Evolutionary conservation across 192 early-diverging fungal species (phyloP).

Genomic region (Spizellomyces punctatus): DNA sequence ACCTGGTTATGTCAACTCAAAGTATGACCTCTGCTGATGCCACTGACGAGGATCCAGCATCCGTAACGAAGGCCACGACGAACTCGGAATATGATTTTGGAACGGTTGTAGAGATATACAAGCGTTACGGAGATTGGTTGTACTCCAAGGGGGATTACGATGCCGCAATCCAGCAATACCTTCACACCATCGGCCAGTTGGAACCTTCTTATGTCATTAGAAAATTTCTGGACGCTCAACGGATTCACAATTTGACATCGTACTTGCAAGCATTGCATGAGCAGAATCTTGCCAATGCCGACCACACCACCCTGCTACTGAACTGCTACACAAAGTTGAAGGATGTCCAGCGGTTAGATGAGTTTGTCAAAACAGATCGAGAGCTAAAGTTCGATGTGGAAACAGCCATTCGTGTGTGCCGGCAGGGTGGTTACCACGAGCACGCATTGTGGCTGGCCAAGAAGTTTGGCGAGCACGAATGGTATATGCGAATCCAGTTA

Average conservation of each 20-base stretch:
- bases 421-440: constrained; percentile 85
- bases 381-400: constrained; percentile 83
- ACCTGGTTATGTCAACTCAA: constrained; percentile 55
- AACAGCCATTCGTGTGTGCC: constrained; percentile 91
- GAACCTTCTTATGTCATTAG: constrained; percentile 97
- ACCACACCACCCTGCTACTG: constrained; percentile 94
- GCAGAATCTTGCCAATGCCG: constrained; percentile 80
- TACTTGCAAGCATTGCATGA: constrained; percentile 92
- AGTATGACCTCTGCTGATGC: not conserved
- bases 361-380: constrained; percentile 73
- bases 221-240: constrained; percentile 94
- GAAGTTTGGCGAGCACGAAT: constrained; percentile 77
- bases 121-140: constrained; percentile 92
- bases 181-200: constrained; percentile 87
- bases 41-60: not conserved
- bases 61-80: not conserved
- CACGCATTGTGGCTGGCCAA: constrained; percentile 92
- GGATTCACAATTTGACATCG: constrained; percentile 83
- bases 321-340: constrained; percentile 98
- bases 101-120: constrained; percentile 90
- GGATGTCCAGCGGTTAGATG: constrained; percentile 80
- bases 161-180: constrained; percentile 87
- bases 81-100: constrained; percentile 69
- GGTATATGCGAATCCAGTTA: constrained; percentile 86
- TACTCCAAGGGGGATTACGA: constrained; percentile 80